Percentiles rank a stretch among this genome's conserved stretches.
Evolutionary conservation across 768 basidiomycete species (phyloP).

Genomic region (Phanerodontia chrysosporium): DNA sequence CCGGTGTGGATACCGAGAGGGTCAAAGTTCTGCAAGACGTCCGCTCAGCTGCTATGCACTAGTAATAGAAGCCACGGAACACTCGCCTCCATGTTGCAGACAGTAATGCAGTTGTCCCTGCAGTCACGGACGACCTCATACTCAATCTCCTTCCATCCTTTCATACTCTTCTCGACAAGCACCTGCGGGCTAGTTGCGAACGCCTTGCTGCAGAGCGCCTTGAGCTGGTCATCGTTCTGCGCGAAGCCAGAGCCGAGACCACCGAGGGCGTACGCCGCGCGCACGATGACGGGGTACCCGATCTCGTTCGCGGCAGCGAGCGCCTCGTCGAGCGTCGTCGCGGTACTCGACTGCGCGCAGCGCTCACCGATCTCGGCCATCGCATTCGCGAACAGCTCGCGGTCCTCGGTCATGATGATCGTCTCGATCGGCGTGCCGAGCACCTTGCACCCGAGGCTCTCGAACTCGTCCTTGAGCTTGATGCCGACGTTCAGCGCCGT

Average conservation of each 20-base stretch:
- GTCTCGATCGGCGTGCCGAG: constrained; percentile 97
- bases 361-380: constrained; percentile 97
- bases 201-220: constrained; percentile 86
- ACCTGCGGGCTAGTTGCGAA: constrained; percentile 98
- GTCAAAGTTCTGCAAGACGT: constrained; percentile 81
- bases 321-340: constrained; percentile 84
- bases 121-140: constrained; percentile 99
- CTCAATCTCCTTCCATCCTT: constrained; percentile 99
- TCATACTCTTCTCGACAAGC: constrained; percentile 99
- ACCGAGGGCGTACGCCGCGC: constrained; percentile 94
- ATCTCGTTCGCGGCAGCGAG: constrained; percentile 76
- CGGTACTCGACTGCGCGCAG: constrained; percentile 86
- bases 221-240: constrained; percentile 86
- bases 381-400: constrained; percentile 88
- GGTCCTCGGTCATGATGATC: constrained; percentile 95
- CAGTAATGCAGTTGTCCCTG: constrained; percentile 97
- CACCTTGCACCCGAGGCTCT: constrained; percentile 82
- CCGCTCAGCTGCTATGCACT: background rate
- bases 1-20: constrained; percentile 98
- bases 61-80: background rate
- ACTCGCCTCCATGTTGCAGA: constrained; percentile 99
- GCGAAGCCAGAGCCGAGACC: constrained; percentile 96
- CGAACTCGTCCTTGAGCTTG: constrained; percentile 97
- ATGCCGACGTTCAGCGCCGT: constrained; percentile 96
- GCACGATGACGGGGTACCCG: constrained; percentile 93